These are phyloP conservation scores for Colletotrichum magnum DNA, from an alignment of 2,329 filamentous ascomycete species.

Conservation along the genomic window DNA sequence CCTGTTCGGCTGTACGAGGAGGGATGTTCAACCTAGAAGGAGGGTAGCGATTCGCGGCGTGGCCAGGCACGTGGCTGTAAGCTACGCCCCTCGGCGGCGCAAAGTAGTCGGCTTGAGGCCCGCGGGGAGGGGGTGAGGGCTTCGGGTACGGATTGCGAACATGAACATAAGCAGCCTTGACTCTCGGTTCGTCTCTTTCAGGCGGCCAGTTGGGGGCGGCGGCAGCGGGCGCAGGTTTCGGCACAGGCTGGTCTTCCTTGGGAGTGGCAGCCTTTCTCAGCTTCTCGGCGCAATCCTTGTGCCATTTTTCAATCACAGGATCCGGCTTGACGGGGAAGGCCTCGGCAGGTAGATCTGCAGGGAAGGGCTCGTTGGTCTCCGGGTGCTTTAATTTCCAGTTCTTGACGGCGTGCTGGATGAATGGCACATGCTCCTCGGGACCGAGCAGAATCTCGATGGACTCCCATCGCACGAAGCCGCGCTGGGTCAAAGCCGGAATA, in stretches of 20 bases:
- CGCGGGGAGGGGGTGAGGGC: slow-evolving; percentile 41
- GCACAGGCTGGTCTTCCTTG: slow-evolving; percentile 48
- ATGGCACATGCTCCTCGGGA: slow-evolving; percentile 88
- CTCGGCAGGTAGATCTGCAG: slow-evolving; percentile 68
- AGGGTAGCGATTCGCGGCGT: slow-evolving; percentile 55
- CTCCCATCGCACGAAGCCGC: slow-evolving; percentile 94
- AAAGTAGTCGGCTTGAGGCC: slow-evolving; percentile 49
- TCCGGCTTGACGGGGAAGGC: slow-evolving; percentile 82
- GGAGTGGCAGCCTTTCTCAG: slow-evolving; percentile 73
- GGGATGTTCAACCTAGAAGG: slow-evolving; percentile 47
- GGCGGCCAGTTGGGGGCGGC: slow-evolving; percentile 44
- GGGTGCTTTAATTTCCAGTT: slow-evolving; percentile 84
- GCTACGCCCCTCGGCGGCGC: slow-evolving; percentile 47
- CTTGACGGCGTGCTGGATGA: slow-evolving; percentile 84
- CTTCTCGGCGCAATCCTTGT: slow-evolving; percentile 80
- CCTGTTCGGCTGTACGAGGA: slow-evolving; percentile 50
- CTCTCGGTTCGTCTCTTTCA: slow-evolving; percentile 53
- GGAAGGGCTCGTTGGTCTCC: slow-evolving; percentile 79
- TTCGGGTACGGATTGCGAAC: slow-evolving; percentile 49
- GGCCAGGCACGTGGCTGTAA: slow-evolving; percentile 59
- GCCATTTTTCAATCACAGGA: slow-evolving; percentile 87
- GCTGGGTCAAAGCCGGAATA: slow-evolving; percentile 84
- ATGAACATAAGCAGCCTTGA: slow-evolving; percentile 54
- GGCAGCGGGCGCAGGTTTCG: slow-evolving; percentile 47
- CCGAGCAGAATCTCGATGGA: slow-evolving; percentile 90